Evolutionary conservation across 257 asterid species (phyloP), one percentile per base, ranked within the genome.

Genomic region (Misopates orontium): DNA sequence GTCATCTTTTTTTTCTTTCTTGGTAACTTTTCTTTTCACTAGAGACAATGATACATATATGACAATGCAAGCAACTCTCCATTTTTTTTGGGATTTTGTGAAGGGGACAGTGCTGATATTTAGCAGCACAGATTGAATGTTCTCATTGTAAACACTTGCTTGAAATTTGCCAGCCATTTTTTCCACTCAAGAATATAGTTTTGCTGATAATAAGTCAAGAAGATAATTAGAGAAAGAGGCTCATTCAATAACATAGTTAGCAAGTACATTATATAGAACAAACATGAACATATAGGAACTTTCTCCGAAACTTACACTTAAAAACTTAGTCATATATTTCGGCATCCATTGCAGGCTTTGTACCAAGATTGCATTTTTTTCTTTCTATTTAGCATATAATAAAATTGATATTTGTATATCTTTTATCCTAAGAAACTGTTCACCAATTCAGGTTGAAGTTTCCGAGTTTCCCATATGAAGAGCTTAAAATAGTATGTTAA

Each of bases 1-100:
- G 53, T 31, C 53, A 16, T 15, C 45, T 19, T 13, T 25, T 31
- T 48, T 53, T 2, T 57, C 24, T 31, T 65, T 66, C 5, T 24
- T 41, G 48, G 81, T 18, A 52, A 66, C 78, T 6, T 60, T 50
- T 12, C 56, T 56, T 67, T 81, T 81, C 13, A 56, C 73, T 1
- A 81, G 16, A 21, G 81, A 75, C 0, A 81, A 62, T 0, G 83
- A 81, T 1, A 70, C 68, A 41, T 66, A 42, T 39, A 81, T 60
- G 56, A 78, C 83, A 36, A 78, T 72, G 70, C 81, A 81, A 39
- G 81, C 83, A 63, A 75, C 77, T 52, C 83, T 71, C 86, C 86
- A 78, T 68, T 71, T 78, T 53, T 66, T 81, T 23, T 81, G 78
- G 22, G 67, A 73, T 56, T 70, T 75, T 21, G 83, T 72, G 0